A percentile compares a stretch with the other conserved stretches of the same genome.
Conservation (phyloP, 2,329 filamentous ascomycete species). For the Neonectria magnoliae region DNA sequence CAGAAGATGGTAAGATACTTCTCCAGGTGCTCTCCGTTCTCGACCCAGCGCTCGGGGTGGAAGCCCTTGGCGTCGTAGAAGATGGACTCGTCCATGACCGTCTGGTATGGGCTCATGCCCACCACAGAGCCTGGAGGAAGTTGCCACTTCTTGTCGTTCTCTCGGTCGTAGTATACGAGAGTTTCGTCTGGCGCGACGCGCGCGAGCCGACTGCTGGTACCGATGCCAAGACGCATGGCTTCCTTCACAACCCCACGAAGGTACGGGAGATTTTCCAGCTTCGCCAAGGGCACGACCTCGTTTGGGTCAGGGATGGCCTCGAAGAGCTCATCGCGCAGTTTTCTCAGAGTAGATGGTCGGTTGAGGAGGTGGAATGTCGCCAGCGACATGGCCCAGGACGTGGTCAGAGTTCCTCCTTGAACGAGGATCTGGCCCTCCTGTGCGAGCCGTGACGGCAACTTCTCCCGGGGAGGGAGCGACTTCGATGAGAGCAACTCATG, state of each 20-base stretch:
- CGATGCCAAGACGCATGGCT: slow-evolving; percentile 59
- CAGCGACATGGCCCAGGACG: slow-evolving; percentile 49
- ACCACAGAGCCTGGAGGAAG: slow-evolving; percentile 49
- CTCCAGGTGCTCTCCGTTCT: slow-evolving; percentile 46
- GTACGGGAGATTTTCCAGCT: slow-evolving; percentile 53
- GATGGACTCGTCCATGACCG: slow-evolving; percentile 47
- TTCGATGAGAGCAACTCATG: slow-evolving; percentile 47
- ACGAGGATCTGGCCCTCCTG: slow-evolving; percentile 53
- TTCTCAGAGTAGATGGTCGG: slow-evolving; percentile 43
- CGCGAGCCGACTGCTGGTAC: slow-evolving; percentile 58
- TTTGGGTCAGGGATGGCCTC: slow-evolving; percentile 46
- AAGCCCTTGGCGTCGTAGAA: slow-evolving; percentile 48
- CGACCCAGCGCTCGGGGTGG: slow-evolving; percentile 50
- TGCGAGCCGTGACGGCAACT: slow-evolving; percentile 46
- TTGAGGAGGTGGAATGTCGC: slow-evolving; percentile 50
- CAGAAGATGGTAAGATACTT: slow-evolving; percentile 49
- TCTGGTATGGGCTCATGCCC: slow-evolving; percentile 51
- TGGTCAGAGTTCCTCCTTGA: slow-evolving; percentile 54
- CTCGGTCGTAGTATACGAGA: slow-evolving; percentile 43
- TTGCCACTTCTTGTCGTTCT: slow-evolving; percentile 41
- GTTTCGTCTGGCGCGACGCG: slow-evolving; percentile 56
- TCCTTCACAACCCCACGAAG: slow-evolving; percentile 63
- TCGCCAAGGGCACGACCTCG: slow-evolving; percentile 41
- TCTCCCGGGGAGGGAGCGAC: slow-evolving; percentile 47
- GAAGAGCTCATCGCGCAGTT: slow-evolving; percentile 50